Percentiles rank a stretch among this genome's conserved stretches.
phyloP scores from a whole-genome alignment of 1,284 basidiomycete genomes.

The Cystobasidium sp. region DNA sequence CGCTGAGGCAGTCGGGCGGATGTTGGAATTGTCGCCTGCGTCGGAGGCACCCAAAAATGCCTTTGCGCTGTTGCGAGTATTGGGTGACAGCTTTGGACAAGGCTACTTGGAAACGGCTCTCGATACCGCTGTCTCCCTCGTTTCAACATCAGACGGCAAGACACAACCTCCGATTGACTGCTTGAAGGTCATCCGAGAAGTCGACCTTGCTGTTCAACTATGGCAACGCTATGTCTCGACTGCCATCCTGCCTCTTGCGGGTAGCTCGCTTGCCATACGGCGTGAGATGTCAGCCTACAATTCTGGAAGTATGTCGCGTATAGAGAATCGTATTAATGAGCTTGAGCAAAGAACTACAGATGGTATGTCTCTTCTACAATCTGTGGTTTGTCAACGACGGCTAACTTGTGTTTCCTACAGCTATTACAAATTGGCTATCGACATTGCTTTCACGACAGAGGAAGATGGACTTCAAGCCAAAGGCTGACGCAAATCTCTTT shows the following conservation, averaged over 20 bases:
- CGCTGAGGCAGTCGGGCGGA: constrained; percentile 88
- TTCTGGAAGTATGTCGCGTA: constrained; percentile 81
- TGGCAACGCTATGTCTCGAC: constrained; percentile 97
- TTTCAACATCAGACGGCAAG: constrained; percentile 75
- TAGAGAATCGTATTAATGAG: constrained; percentile 84
- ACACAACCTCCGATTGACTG: constrained; percentile 77
- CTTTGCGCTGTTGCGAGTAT: constrained; percentile 78
- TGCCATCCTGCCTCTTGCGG: constrained; percentile 85
- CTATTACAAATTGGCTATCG: constrained; percentile 59
- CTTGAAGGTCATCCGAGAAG: constrained; percentile 69
- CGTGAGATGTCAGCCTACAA: constrained; percentile 95
- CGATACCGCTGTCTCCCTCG: constrained; percentile 78
- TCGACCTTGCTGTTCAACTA: constrained; percentile 89
- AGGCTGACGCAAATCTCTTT: constrained; percentile 93
- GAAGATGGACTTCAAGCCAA: constrained; percentile 93
- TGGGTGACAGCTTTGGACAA: constrained; percentile 84
- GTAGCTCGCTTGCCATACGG: constrained; percentile 80
- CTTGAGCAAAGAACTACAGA: constrained; percentile 84
- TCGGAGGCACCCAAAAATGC: constrained; percentile 89
- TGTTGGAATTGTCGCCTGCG: constrained; percentile 78
- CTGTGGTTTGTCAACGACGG: not conserved
- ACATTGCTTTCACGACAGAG: constrained; percentile 84
- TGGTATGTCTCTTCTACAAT: constrained; percentile 62
- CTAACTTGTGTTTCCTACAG: constrained; percentile 42
- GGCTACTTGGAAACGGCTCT: constrained; percentile 89